These are phyloP conservation scores for Pseudocercospora pini-densiflorae DNA, from an alignment of 2,329 filamentous ascomycete genomes.

Conservation along the genomic window DNA sequence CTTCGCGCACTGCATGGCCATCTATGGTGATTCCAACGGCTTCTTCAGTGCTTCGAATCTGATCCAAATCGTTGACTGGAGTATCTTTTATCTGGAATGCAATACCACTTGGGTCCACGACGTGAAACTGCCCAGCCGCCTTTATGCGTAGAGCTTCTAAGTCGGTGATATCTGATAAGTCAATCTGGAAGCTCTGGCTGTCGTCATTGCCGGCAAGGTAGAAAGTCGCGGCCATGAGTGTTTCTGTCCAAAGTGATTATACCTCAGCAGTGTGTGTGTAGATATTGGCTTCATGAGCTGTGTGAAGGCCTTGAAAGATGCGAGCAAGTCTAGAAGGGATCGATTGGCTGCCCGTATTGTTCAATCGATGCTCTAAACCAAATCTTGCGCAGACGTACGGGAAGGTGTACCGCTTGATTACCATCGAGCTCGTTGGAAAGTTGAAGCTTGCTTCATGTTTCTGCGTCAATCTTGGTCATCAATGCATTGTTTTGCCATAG, in stretches of 20 bases:
- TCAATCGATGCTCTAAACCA: too few relatives aligned
- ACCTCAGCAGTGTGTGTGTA: too few relatives aligned
- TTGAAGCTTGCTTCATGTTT: not conserved
- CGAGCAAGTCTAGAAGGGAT: too few relatives aligned
- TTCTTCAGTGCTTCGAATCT: constrained; percentile 25
- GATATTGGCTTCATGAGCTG: too few relatives aligned
- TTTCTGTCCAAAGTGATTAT: too few relatives aligned
- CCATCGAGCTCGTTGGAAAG: not conserved
- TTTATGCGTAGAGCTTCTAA: constrained; percentile 35
- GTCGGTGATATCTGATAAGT: constrained; percentile 31
- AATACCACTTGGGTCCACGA: constrained; percentile 37
- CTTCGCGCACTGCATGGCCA: constrained; percentile 52
- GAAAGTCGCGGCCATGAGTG: constrained; percentile 27
- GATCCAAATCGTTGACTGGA: constrained; percentile 19
- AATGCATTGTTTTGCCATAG: not conserved
- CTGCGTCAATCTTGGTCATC: not conserved
- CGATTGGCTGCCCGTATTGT: too few relatives aligned
- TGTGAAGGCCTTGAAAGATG: too few relatives aligned
- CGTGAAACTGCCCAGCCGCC: constrained; percentile 38
- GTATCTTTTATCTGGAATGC: constrained; percentile 17
- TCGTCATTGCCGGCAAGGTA: constrained; percentile 37
- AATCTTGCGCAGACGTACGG: not conserved
- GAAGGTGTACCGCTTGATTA: not conserved
- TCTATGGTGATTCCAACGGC: constrained; percentile 52
- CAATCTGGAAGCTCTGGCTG: constrained; percentile 30